A percentile compares a stretch with the other conserved stretches of the same genome.
phyloP scores from a whole-genome alignment of 208 protist species.

The Leishmania braziliensis region DNA sequence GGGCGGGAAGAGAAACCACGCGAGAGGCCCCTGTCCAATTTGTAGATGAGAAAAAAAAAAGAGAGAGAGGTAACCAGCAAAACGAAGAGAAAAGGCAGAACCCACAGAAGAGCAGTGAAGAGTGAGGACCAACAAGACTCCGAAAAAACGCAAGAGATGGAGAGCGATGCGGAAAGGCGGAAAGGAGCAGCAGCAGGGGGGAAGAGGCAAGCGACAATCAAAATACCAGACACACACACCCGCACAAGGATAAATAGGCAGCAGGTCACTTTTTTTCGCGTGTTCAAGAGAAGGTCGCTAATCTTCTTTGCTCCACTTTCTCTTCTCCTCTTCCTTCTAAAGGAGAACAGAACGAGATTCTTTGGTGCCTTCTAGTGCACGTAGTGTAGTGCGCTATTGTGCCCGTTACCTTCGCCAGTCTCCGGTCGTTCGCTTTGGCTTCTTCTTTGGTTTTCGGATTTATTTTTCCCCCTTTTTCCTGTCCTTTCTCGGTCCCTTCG shows the following conservation, averaged over 20 bases:
- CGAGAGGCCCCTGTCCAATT: background rate
- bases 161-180: background rate
- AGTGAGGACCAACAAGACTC: background rate
- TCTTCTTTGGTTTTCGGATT: background rate
- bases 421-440: background rate
- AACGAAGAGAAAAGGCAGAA: background rate
- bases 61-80: background rate
- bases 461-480: background rate
- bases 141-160: background rate
- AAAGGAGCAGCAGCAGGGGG: background rate
- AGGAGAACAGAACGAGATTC: background rate
- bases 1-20: too few species aligned
- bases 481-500: background rate
- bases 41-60: background rate
- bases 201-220: background rate
- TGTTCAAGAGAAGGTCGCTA: background rate
- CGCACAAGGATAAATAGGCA: background rate
- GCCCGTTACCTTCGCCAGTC: background rate
- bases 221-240: constrained; percentile 14
- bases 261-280: background rate
- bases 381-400: background rate
- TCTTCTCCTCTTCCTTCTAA: too few species aligned
- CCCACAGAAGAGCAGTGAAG: background rate
- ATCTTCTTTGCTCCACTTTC: background rate
- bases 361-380: background rate